Conservation (phyloP, 1,284 basidiomycete genomes). For the Naganishia cerealis region DNA sequence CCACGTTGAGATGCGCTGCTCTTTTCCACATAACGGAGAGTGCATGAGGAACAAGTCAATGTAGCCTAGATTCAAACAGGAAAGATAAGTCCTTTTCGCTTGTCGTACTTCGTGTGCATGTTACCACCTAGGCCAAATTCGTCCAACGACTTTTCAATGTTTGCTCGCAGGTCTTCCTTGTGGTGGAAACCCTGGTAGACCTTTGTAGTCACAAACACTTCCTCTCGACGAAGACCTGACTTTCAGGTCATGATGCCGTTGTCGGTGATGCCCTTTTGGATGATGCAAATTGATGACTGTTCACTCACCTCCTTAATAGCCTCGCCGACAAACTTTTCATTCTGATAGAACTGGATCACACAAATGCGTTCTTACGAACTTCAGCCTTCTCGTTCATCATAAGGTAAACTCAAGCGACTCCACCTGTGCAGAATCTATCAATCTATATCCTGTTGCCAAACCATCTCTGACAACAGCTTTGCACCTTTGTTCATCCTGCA, state of each 20-base stretch:
- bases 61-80: conserved; percentile 32
- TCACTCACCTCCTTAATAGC: conserved; percentile 33
- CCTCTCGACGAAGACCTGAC: conserved; percentile 29
- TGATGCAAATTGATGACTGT: background rate
- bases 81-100: background rate
- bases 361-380: background rate
- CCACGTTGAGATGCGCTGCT: conserved; percentile 40
- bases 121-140: conserved; percentile 30
- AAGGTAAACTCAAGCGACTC: background rate
- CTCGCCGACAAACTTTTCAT: conserved; percentile 34
- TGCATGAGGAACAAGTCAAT: conserved; percentile 46
- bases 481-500: conserved; percentile 41
- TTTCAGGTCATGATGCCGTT: conserved; percentile 1
- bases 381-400: background rate
- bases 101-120: background rate
- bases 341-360: conserved; percentile 30
- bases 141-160: conserved; percentile 36
- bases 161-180: conserved; percentile 33
- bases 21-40: conserved; percentile 41
- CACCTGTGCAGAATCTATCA: conserved; percentile 38
- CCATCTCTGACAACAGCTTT: conserved; percentile 81
- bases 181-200: conserved; percentile 29
- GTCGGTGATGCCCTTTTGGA: background rate
- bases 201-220: conserved; percentile 38
- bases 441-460: conserved; percentile 59